These are phyloP conservation scores for Abrus precatorius DNA, from an alignment of 306 rosid species.

Conservation along the genomic window DNA sequence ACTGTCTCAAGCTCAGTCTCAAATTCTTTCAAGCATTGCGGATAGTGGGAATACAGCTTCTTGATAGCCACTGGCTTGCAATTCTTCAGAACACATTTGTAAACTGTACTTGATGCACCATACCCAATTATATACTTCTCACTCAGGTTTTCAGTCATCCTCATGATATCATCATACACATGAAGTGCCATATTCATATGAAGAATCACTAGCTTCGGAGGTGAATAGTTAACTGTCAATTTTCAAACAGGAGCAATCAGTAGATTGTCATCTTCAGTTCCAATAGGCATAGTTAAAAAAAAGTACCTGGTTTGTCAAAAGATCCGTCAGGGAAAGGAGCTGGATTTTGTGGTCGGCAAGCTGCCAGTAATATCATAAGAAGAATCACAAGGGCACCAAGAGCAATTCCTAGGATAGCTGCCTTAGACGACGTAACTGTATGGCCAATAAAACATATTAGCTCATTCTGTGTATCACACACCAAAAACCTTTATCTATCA, in stretches of 20 bases:
- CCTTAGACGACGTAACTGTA: conserved; percentile 74
- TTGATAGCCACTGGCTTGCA: conserved; percentile 91
- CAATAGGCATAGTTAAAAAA: neutral
- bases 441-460: neutral
- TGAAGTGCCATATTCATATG: conserved; percentile 95
- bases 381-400: conserved; percentile 78
- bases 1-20: conserved; percentile 82
- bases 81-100: conserved; percentile 87
- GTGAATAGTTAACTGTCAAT: conserved; percentile 66
- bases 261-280: conserved; percentile 19
- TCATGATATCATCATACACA: conserved; percentile 85
- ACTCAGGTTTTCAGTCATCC: conserved; percentile 87
- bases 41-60: conserved; percentile 75
- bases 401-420: conserved; percentile 83
- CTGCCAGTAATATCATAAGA: conserved; percentile 76
- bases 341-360: conserved; percentile 70
- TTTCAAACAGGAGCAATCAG: conserved; percentile 29
- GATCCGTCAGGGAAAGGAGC: conserved; percentile 72
- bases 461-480: neutral
- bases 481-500: neutral
- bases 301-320: conserved; percentile 78
- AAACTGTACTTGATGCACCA: conserved; percentile 87
- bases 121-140: conserved; percentile 84
- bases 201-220: conserved; percentile 82
- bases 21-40: conserved; percentile 71